phyloP scores from a whole-genome alignment of 306 rosid genomes.

The Cicer chorassanicum region DNA sequence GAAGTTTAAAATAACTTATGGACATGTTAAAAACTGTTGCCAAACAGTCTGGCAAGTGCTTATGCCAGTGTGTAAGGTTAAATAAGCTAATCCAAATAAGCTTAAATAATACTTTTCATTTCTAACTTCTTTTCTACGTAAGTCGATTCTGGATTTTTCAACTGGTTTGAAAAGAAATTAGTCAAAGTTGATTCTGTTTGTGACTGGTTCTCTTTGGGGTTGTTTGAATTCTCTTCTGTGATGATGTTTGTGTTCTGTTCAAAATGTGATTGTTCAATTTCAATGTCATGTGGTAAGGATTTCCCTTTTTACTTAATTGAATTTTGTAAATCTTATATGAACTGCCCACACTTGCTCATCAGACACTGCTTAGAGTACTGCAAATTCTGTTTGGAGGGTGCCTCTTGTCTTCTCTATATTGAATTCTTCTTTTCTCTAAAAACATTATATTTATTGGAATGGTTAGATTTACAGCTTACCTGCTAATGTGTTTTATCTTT shows the following conservation, averaged over 20 bases:
- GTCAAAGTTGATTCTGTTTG: background rate
- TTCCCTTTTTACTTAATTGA: background rate
- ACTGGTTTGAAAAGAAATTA: conserved; percentile 7
- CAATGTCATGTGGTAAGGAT: background rate
- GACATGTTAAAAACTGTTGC: too few species aligned
- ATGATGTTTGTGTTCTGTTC: conserved; percentile 9
- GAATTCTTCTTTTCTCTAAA: conserved; percentile 12
- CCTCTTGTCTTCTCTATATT: conserved; percentile 3
- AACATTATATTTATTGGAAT: conserved; percentile 1
- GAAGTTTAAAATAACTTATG: too few species aligned
- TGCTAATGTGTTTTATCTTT: background rate
- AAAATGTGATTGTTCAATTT: conserved; percentile 18
- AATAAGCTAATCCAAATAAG: too few species aligned
- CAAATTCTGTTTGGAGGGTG: conserved; percentile 18
- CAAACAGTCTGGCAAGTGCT: too few species aligned
- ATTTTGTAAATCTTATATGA: background rate
- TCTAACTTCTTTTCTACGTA: background rate
- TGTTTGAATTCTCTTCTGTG: conserved; percentile 16
- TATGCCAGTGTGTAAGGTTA: too few species aligned
- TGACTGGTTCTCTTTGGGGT: background rate
- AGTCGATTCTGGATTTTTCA: background rate
- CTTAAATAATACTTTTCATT: background rate
- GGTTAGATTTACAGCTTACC: background rate
- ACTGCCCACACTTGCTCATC: background rate
- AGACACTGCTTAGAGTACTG: conserved; percentile 9